phyloP scores from a whole-genome alignment of 768 basidiomycete species.

The Leccinum sublutescens region DNA sequence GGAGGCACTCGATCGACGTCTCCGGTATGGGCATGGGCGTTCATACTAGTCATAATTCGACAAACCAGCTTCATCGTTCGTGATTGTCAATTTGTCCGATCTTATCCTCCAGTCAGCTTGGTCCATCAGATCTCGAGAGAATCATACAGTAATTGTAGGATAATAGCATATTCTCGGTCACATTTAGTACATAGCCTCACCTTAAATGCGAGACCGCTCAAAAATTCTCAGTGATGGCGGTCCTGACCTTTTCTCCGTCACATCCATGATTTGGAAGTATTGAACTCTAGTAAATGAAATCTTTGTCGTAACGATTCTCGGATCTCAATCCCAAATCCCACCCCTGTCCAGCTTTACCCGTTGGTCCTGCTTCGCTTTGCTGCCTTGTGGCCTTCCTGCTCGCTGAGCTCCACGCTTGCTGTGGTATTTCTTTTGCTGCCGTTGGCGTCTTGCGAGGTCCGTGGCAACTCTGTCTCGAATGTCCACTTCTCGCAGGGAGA shows the following conservation, averaged over 20 bases:
- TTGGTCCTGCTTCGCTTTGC: constrained; percentile 80
- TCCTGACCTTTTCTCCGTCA: constrained; percentile 6
- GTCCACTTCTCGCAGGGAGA: constrained; percentile 36
- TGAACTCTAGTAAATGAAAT: constrained; percentile 5
- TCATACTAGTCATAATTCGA: constrained; percentile 11
- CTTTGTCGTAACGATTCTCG: constrained; percentile 20
- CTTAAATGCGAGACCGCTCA: not conserved
- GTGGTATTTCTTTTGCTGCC: constrained; percentile 75
- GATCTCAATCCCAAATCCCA: constrained; percentile 57
- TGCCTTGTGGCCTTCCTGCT: constrained; percentile 71
- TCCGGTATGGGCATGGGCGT: constrained; percentile 33
- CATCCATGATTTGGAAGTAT: constrained; percentile 2
- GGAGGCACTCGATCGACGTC: constrained; percentile 33
- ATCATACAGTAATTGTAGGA: constrained; percentile 20
- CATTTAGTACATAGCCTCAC: constrained; percentile 8
- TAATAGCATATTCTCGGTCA: constrained; percentile 12
- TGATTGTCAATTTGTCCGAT: not conserved
- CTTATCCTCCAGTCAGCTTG: not conserved
- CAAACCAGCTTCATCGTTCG: constrained; percentile 10
- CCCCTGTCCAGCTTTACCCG: constrained; percentile 58
- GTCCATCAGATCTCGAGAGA: constrained; percentile 1
- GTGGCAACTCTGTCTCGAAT: constrained; percentile 60
- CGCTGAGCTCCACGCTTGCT: constrained; percentile 64
- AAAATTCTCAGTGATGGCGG: not conserved
- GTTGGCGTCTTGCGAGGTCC: constrained; percentile 61